Percentiles rank a stretch among this genome's conserved stretches.
These are phyloP conservation scores for Colletotrichum gigasporum DNA, from an alignment of 2,329 filamentous ascomycete species.

Conservation along the genomic window DNA sequence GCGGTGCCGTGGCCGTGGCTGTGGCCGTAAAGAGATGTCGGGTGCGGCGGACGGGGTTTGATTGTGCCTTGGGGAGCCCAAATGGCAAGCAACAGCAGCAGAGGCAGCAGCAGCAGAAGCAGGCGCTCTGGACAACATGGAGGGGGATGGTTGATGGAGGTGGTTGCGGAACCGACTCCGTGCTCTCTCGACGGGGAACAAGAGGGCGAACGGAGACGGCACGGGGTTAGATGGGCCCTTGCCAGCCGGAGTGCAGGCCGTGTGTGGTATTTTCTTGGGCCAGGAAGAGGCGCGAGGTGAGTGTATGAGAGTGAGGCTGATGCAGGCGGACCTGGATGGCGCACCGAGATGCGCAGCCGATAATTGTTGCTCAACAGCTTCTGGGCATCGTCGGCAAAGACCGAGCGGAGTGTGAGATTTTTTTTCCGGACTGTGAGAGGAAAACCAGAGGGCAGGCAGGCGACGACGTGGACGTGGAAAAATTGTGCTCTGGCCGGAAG, in stretches of 20 bases:
- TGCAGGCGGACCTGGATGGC: background rate
- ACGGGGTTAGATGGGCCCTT: background rate
- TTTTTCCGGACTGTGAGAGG: constrained; percentile 10
- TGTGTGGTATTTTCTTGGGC: background rate
- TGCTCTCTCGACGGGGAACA: background rate
- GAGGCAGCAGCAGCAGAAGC: too few species aligned
- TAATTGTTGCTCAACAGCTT: background rate
- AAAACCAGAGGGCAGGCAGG: constrained; percentile 6
- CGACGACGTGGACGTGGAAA: constrained; percentile 8
- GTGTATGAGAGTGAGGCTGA: too few species aligned
- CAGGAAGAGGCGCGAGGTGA: background rate
- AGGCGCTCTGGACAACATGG: constrained; percentile 9
- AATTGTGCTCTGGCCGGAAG: constrained; percentile 7
- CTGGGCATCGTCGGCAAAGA: background rate
- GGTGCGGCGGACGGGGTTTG: background rate
- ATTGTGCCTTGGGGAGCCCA: background rate
- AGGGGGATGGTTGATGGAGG: background rate
- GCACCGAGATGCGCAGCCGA: background rate
- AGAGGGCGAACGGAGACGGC: background rate
- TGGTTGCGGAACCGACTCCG: background rate
- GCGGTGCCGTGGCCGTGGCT: background rate
- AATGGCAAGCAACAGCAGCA: constrained; percentile 17
- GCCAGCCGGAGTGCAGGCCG: background rate
- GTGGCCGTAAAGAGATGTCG: background rate
- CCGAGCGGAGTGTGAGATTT: constrained; percentile 4